Conservation (phyloP, 805 yeast species). For the Cyberlindnera suaveolens region DNA sequence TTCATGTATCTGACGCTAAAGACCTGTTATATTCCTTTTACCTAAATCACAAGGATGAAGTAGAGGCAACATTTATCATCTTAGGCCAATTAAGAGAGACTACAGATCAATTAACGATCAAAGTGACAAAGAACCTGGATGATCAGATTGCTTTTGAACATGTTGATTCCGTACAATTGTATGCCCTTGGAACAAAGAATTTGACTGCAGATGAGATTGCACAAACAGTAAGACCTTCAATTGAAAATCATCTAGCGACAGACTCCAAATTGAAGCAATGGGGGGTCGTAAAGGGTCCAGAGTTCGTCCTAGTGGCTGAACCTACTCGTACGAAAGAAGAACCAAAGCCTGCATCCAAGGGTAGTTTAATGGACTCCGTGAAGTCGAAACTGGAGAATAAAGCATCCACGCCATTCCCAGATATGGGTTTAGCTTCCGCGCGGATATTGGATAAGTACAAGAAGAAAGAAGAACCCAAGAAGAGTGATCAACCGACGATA, state of each 20-base stretch:
- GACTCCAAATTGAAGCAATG: conserved; percentile 14
- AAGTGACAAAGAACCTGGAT: conserved; percentile 22
- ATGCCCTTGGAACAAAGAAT: conserved; percentile 27
- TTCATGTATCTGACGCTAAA: conserved; percentile 36
- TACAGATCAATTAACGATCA: conserved; percentile 8
- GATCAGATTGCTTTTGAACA: conserved; percentile 25
- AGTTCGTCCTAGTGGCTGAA: conserved; percentile 4
- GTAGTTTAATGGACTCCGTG: background rate
- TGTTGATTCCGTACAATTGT: conserved; percentile 33
- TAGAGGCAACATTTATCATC: conserved; percentile 37
- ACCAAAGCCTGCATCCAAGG: background rate
- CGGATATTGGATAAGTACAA: conserved; percentile 13
- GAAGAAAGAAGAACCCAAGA: conserved; percentile 1
- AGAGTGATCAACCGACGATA: conserved; percentile 10
- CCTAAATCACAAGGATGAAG: conserved; percentile 27
- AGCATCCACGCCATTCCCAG: conserved; percentile 9
- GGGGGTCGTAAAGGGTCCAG: conserved; percentile 23
- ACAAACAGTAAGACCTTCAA: conserved; percentile 5
- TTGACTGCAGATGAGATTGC: conserved; percentile 16
- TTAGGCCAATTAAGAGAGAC: conserved; percentile 27
- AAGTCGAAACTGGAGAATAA: background rate
- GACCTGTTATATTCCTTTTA: conserved; percentile 33
- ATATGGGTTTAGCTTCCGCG: conserved; percentile 14
- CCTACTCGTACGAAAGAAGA: background rate
- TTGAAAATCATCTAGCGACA: conserved; percentile 7